Evolutionary conservation across 257 asterid species (phyloP), one percentile per base, ranked within the genome.

Genomic region (Primulina eburnea): DNA sequence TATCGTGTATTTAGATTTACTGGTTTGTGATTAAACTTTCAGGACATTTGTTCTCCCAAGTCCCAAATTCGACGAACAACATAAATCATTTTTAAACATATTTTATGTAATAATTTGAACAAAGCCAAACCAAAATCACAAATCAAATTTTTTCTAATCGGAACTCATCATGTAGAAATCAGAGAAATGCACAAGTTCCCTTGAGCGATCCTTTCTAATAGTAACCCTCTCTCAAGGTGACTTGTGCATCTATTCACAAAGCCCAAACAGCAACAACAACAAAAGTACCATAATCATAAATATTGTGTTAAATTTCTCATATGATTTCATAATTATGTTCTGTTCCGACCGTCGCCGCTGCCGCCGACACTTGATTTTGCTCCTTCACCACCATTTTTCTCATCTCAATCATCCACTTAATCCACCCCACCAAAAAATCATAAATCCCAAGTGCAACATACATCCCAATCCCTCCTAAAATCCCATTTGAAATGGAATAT

Each of bases 401-500:
- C 91, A 86, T 81, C 47, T 77, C 69, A 24, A 70, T 33, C 37
- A 75, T 8, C 91, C 93, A 83, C 62, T 76, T 78, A 0, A 82
- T 16, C 73, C 84, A 67, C 5, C 65, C 66, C 53, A 76, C 75
- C 16, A 69, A 67, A 29, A 60, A 12, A 38, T 90, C 95, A 68
- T 57, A 82, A 70, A 88, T 62, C 8, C 80, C 86, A 30, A 90
- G 85, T 5, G 79, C 86, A 58, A 88, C 33, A 21, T 77, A 81
- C 12, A 88, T 67, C 4, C 90, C 97, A 32, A 90, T 81, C 33
- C 97, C 97, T 53, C 90, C 97, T 62, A 86, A 82, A 7, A 88
- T 82, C 60, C 97, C 97, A 75, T 88, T 86, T 10, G 97, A 81
- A 2, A 90, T 90, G 40, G 95, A 90, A 69, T 86, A 90, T 8